Evolutionary conservation across 2,329 filamentous ascomycete species (phyloP), one percentile per base, ranked within the genome.

Genomic region (Aspergillus neotritici): DNA sequence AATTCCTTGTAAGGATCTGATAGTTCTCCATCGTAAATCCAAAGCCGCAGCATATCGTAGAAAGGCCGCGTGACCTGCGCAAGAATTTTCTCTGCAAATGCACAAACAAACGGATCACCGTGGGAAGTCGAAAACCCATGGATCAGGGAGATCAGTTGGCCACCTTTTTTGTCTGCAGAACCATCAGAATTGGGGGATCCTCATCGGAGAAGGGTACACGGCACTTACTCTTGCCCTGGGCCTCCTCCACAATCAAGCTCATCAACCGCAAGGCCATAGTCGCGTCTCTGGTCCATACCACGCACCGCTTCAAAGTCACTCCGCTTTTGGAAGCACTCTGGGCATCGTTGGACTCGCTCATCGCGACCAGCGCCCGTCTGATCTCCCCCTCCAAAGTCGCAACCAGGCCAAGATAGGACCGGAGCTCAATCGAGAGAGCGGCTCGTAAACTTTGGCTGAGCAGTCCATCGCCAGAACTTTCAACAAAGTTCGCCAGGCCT

Each of bases 21-120:
- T 11, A 98, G 77, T 71, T 98, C 94, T 48, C 93, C 93, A 58
- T 98, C 91, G 61, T 98, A 98, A 39, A 98, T 95, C 93, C 93
- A 98, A 56, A 88, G 86, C 42, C 89, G 82, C 41, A 98, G 74
- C 72, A 98, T 96, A 57, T 94, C 87, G 64, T 98, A 98, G 62
- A 98, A 98, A 0, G 94, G 94, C 12, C 86, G 78, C 1, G 93
- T 96, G 41, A 98, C 86, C 57, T 91, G 87, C 5, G 78, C 77
- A 5, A 98, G 76, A 21, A 98, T 75, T 16, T 91, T 82, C 65
- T 97, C 91, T 0, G 93, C 93, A 69, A 97, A 97, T 0, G 84
- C 84, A 50, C 86, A 86, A 17, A 98, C 93, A 52, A 96, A 90
- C 0, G 93, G 93, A 54, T 98, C 93, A 34, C 93, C 93, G 56